These are phyloP conservation scores for Microdochium trichocladiopsis DNA, from an alignment of 2,329 filamentous ascomycete genomes.

Conservation along the genomic window DNA sequence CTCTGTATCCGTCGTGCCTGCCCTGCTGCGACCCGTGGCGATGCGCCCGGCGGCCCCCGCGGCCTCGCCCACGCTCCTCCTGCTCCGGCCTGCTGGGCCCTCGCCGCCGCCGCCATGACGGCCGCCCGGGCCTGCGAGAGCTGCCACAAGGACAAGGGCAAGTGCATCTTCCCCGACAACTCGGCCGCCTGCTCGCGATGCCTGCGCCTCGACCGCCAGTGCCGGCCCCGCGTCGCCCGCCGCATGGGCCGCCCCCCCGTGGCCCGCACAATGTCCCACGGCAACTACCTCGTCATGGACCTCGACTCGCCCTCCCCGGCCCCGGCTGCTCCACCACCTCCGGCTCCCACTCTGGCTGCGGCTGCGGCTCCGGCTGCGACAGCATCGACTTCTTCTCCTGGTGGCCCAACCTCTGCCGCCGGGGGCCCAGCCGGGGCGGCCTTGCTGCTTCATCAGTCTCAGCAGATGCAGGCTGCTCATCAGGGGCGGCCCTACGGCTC, in stretches of 20 bases:
- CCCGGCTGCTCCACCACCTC: not conserved
- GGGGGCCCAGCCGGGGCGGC: not conserved
- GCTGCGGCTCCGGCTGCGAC: not conserved
- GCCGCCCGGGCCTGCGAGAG: slow-evolving; percentile 1
- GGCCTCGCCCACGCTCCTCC: not conserved
- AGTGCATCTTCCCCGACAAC: slow-evolving; percentile 1
- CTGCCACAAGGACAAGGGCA: slow-evolving; percentile 4
- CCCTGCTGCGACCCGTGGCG: not conserved
- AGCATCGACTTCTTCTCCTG: not conserved
- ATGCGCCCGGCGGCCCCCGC: not conserved
- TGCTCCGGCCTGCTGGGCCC: not conserved
- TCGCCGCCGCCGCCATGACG: not conserved
- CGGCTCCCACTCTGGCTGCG: not conserved
- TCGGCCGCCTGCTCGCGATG: slow-evolving; percentile 1
- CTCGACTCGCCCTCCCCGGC: not conserved
- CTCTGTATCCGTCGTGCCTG: not conserved
- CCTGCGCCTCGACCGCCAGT: not conserved
- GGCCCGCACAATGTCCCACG: not conserved
- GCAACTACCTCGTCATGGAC: slow-evolving; percentile 1
- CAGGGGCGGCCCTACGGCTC: too few species aligned
- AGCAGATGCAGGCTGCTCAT: not conserved
- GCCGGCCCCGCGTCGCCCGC: not conserved
- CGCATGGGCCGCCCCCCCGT: slow-evolving; percentile 3
- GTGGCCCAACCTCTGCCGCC: not conserved
- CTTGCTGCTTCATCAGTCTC: too few species aligned